These are phyloP conservation scores for Vigna radiata DNA, from an alignment of 306 rosid species.

Conservation along the genomic window DNA sequence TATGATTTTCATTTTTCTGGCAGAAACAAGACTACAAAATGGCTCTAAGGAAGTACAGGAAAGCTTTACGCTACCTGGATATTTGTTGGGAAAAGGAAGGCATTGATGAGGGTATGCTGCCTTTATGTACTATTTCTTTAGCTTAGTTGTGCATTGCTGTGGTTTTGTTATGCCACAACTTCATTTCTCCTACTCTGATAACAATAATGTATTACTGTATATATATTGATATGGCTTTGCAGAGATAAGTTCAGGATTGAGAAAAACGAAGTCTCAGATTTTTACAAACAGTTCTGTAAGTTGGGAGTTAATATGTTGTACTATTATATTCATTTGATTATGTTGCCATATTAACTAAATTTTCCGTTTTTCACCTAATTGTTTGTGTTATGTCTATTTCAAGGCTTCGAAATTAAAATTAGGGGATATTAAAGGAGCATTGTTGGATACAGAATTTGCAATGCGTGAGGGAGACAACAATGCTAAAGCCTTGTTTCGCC, in stretches of 20 bases:
- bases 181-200: neutral
- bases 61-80: slow-evolving; percentile 83
- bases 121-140: slow-evolving; percentile 3
- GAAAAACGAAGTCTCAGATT: slow-evolving; percentile 87
- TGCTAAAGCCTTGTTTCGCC: slow-evolving; percentile 94
- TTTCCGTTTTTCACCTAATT: slow-evolving; percentile 23
- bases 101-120: slow-evolving; percentile 74
- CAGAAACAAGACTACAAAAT: slow-evolving; percentile 89
- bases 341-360: slow-evolving; percentile 32
- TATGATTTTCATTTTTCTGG: neutral
- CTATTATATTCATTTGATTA: neutral
- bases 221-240: slow-evolving; percentile 43
- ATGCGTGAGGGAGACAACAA: slow-evolving; percentile 89
- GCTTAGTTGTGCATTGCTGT: slow-evolving; percentile 6
- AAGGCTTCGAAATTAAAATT: slow-evolving; percentile 93
- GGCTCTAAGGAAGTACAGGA: slow-evolving; percentile 83
- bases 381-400: slow-evolving; percentile 18
- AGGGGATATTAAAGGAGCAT: slow-evolving; percentile 90
- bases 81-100: slow-evolving; percentile 96
- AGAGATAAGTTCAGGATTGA: slow-evolving; percentile 78
- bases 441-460: slow-evolving; percentile 91
- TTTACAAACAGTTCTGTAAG: slow-evolving; percentile 96
- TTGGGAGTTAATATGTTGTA: slow-evolving; percentile 34
- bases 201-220: slow-evolving; percentile 23
- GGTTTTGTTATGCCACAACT: slow-evolving; percentile 3